phyloP scores from a whole-genome alignment of 176 grass and related monocot genomes.

The Phyllostachys edulis region DNA sequence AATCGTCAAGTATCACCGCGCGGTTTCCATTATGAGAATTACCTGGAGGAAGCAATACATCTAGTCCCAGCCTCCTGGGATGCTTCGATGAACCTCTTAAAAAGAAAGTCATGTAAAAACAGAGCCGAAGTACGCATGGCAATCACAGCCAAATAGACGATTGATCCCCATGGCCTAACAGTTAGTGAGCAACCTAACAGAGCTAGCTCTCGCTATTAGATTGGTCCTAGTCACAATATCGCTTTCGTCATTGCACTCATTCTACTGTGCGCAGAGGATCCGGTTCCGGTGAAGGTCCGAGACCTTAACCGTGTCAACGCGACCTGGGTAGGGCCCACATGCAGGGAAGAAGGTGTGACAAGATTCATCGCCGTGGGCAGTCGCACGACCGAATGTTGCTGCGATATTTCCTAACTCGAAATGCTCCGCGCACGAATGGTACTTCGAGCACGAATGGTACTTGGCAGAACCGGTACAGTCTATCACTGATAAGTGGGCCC shows the following conservation, averaged over 20 bases:
- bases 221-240: background rate
- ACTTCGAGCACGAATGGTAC: no score
- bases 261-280: no score
- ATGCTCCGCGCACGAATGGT: no score
- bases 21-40: background rate
- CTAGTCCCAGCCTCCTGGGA: background rate
- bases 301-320: background rate
- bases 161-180: background rate
- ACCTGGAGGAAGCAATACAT: background rate
- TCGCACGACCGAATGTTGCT: no score
- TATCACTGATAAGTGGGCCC: no score
- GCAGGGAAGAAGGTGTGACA: background rate
- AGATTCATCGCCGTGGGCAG: no score
- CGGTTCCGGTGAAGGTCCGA: background rate
- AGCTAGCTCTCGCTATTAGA: background rate
- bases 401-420: no score
- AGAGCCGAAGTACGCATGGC: background rate
- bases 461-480: no score
- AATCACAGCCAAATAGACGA: background rate
- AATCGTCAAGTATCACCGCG: background rate
- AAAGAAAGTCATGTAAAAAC: background rate
- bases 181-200: background rate
- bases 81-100: background rate
- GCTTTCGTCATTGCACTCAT: background rate
- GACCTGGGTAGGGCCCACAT: no score